phyloP scores from a whole-genome alignment of 1,284 basidiomycete genomes.

The Sanghuangporus sanghuang region DNA sequence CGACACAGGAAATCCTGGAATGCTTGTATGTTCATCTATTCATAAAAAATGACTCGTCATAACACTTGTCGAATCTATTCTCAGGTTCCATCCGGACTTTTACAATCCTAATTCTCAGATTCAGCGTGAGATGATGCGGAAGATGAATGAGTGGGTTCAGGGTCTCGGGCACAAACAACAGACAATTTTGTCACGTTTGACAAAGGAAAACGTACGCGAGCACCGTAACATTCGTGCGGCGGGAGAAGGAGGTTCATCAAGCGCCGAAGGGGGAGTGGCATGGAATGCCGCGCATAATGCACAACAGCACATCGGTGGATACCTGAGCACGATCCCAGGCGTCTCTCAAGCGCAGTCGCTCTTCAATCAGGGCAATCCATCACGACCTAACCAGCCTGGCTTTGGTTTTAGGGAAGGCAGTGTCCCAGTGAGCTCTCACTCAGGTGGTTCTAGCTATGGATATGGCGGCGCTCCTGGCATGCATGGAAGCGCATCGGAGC shows the following conservation, averaged over 20 bases:
- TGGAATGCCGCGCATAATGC: slow-evolving; percentile 41
- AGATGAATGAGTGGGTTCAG: slow-evolving; percentile 58
- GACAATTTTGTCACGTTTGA: slow-evolving; percentile 55
- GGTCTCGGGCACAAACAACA: slow-evolving; percentile 47
- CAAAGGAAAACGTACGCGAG: slow-evolving; percentile 61
- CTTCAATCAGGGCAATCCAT: background rate
- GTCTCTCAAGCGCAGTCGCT: slow-evolving; percentile 40
- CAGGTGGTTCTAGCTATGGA: background rate
- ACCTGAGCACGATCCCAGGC: slow-evolving; percentile 46
- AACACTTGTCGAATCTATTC: background rate
- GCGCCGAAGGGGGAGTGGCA: slow-evolving; percentile 41
- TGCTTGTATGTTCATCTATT: slow-evolving; percentile 50
- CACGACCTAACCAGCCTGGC: background rate
- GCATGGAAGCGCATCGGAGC: slow-evolving; percentile 7
- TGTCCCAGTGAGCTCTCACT: background rate
- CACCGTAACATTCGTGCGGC: slow-evolving; percentile 67
- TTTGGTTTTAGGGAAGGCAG: background rate
- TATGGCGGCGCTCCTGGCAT: background rate
- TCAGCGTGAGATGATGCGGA: slow-evolving; percentile 75
- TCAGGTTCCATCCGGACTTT: slow-evolving; percentile 84
- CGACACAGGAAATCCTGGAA: slow-evolving; percentile 67
- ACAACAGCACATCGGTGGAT: slow-evolving; percentile 42
- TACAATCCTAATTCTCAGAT: slow-evolving; percentile 62
- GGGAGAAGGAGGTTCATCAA: slow-evolving; percentile 45
- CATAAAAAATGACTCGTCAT: background rate